Base-by-base conservation (phyloP, 768 basidiomycete species). In the Lentinula sp. region DNA sequence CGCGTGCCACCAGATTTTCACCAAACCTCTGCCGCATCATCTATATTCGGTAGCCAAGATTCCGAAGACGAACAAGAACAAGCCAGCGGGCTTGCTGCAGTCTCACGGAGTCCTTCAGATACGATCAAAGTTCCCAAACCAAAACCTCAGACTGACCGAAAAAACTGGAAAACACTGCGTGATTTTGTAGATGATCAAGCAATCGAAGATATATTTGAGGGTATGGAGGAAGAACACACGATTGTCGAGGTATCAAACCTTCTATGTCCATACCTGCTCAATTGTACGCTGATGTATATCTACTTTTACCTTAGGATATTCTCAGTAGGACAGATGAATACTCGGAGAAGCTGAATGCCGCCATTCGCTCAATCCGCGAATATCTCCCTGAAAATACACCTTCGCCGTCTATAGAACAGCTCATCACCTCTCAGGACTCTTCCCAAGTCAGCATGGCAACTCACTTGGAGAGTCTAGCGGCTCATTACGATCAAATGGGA, bases 121-220 rank as follows among this genome's bases (percentile, higher is more conserved):
- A 78, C 82, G 42, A 59, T 82, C 13, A 71, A 70, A n/a, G 48
- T 59, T 23, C 60, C 42, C 21, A 18, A 64, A 60, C 9, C 64
- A 66, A 72, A 73, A 66, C 60, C 73, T 64, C 58, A 67, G 60
- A 68, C 66, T 28, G 85, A 87, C 65, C 76, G 84, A 61, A 78
- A 75, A 43, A 78, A 75, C 35, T 93, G 91, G 91, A 93, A 91
- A 77, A 89, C 88, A 0, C 68, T 93, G 37, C 82, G 92, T 37
- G 91, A 93, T 69, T 93, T 94, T 70, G 89, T 93, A 39, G 89
- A 93, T 65, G 92, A 94, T 65, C 80, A 85, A 34, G 88, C 85
- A 6, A 85, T 93, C 40, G 92, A 94, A 57, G 88, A 90, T 63
- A 79, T 85, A 18, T 69, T 88, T 50, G 92, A 93, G 58, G 78